Percentiles rank a stretch among this genome's conserved stretches.
Evolutionary conservation across 441 rosid genomes (phyloP).

Genomic region (Adansonia grandidieri): DNA sequence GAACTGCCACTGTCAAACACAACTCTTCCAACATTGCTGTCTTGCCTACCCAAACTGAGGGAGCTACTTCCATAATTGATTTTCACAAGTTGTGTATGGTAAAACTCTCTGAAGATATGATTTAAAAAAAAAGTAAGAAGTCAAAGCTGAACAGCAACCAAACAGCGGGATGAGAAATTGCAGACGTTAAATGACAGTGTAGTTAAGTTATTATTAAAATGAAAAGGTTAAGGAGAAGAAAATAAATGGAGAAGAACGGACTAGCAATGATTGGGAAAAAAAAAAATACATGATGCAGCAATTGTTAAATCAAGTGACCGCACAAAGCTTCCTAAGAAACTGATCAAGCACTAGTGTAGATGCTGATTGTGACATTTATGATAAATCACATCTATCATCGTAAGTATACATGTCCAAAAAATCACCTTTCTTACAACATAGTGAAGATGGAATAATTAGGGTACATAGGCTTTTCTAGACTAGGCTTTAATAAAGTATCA

Average conservation of each 20-base stretch:
- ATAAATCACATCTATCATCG: background rate
- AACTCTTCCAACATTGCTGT: slow-evolving; percentile 44
- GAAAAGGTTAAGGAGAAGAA: background rate
- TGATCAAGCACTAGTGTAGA: slow-evolving; percentile 4
- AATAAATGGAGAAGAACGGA: background rate
- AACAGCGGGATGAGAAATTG: slow-evolving; percentile 5
- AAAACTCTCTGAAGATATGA: slow-evolving; percentile 54
- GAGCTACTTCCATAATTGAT: slow-evolving; percentile 64
- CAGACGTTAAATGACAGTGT: background rate
- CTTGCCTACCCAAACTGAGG: slow-evolving; percentile 53
- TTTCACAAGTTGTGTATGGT: slow-evolving; percentile 57
- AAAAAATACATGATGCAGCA: background rate
- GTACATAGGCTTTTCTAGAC: slow-evolving; percentile 3
- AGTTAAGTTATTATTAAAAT: background rate
- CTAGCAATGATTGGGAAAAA: background rate
- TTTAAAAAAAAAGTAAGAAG: slow-evolving; percentile 11
- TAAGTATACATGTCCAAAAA: slow-evolving; percentile 3
- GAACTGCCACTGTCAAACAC: slow-evolving; percentile 93
- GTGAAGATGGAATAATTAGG: background rate
- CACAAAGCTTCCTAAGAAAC: slow-evolving; percentile 10
- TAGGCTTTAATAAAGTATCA: slow-evolving; percentile 8
- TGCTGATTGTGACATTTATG: background rate
- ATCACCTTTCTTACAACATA: background rate
- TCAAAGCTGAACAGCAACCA: slow-evolving; percentile 23
- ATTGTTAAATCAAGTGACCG: slow-evolving; percentile 2